Conservation (phyloP, 106 monocot genomes). For the Narthecium ossifragum region DNA sequence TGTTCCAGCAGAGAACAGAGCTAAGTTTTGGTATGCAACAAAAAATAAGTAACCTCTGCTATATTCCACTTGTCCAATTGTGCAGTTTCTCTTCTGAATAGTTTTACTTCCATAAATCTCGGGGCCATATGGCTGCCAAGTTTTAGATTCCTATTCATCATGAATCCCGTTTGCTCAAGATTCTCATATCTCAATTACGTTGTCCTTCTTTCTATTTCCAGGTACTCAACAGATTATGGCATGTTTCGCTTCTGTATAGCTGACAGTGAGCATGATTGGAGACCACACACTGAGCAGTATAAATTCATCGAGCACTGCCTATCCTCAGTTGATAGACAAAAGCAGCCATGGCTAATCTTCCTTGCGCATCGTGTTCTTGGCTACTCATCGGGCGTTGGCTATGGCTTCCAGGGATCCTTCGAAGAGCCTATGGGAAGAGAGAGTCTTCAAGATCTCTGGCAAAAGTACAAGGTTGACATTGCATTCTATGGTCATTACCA, state of each 20-base stretch:
- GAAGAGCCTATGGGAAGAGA: slow-evolving; percentile 96
- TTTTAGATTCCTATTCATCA: too few relatives aligned
- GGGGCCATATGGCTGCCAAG: too few relatives aligned
- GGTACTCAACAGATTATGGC: slow-evolving; percentile 89
- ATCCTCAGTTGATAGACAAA: slow-evolving; percentile 69
- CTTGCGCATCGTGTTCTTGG: slow-evolving; percentile 73
- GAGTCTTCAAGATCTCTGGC: slow-evolving; percentile 84
- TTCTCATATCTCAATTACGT: too few relatives aligned
- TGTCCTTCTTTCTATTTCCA: slow-evolving; percentile 8
- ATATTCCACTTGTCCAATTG: too few relatives aligned
- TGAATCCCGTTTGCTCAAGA: too few relatives aligned
- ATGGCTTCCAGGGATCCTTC: slow-evolving; percentile 56
- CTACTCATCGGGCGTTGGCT: slow-evolving; percentile 60
- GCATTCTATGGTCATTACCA: slow-evolving; percentile 88
- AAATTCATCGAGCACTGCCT: slow-evolving; percentile 80
- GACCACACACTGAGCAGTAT: slow-evolving; percentile 79
- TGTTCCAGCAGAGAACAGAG: slow-evolving; percentile 79
- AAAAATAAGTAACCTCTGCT: neutral
- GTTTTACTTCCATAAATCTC: too few relatives aligned
- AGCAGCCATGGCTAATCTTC: slow-evolving; percentile 97
- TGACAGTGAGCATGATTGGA: slow-evolving; percentile 88
- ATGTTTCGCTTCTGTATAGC: slow-evolving; percentile 95
- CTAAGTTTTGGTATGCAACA: slow-evolving; percentile 61
- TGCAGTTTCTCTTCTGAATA: too few relatives aligned
- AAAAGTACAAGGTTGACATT: slow-evolving; percentile 85